Base-by-base conservation (phyloP, 1,139 yeast genomes). In the Pichia sp. region DNA sequence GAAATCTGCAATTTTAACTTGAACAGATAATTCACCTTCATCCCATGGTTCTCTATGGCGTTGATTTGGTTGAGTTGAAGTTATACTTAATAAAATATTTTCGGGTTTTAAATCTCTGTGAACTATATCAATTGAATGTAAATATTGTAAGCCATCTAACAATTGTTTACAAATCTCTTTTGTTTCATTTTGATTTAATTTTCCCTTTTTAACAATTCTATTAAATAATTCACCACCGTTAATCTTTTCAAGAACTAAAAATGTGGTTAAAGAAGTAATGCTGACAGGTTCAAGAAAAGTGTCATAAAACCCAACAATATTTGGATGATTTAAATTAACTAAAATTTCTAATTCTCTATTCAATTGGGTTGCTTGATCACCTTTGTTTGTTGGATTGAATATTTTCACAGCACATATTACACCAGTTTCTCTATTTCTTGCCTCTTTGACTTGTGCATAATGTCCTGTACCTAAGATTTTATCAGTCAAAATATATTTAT, bases 71-170 rank as follows among this genome's bases (percentile, higher is more conserved):
- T 64, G 52, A 0, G 58, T 52, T 35, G 75, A 63, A 8, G 73
- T 68, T 16, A 81, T 76, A 48, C 79, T 83, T 21, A 83, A 61
- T 24, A 83, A 57, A 34, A 83, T 80, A 52, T 83, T 83, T 53
- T 83, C 93, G 0, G 91, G 89, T 59, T 83, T 83, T 42, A 83
- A 77, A 51, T 83, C 93, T 52, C 93, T 62, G 59, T 83, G 93
- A 36, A 82, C 80, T 37, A 83, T 80, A 48, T 76, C 76, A 42
- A 70, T 69, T 14, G 68, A 70, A 56, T 83, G 93, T 28, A 82
- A 60, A 56, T 82, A 80, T 31, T 62, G 59, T 25, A 83, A 58
- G 0, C 91, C 93, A 2, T 69, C 56, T n/a, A 83, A 59, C 21
- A 83, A 59, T 53, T 83, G 93, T 32, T 59, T 65, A 52, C 78